Base-by-base conservation (phyloP, 73 alveolate species). In the Stentor coeruleus region DNA sequence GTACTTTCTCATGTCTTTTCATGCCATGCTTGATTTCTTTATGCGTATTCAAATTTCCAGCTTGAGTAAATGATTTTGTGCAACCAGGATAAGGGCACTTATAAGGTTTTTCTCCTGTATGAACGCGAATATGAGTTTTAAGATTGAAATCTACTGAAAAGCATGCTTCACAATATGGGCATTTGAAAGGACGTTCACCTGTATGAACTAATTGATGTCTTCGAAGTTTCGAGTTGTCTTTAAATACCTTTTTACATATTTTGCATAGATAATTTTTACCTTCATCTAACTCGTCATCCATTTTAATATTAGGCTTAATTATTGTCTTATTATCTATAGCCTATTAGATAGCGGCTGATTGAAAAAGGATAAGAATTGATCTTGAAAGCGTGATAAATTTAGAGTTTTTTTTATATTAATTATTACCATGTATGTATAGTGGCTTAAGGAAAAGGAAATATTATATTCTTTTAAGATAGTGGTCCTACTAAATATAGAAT, bases 31-130 rank as follows among this genome's bases (percentile, higher is more conserved):
- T 66, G 36, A 66, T 95, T 84, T 88, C 90, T 84, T 95, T 98
- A 85, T 95, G 99, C 14, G 99, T 97, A 40, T 95, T 88, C 75
- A 95, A 83, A 83, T 95, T 95, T 39, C 96, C 86, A 39, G 96
- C 85, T 77, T 95, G 96, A 40, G 98, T 95, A 77, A 95, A 95
- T 74, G 98, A 87, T 79, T 95, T 95, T 74, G 86, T 81, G 76
- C 99, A 95, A 57, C 96, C 97, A 0, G 96, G 97, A 77, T 60
- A 93, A 14, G 95, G 87, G 66, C 99, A 95, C 3, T 91, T 95
- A 87, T 95, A 95, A 3, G 99, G 99, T 74, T 93, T 95, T 84
- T 95, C 99, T 3, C 99, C 99, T 3, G 99, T 95, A 82, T 95
- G 99, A 58, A 91, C 93, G 35, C 98, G 76, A 81, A 95, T 73